These are phyloP conservation scores for Pythium guiyangense DNA, from an alignment of 352 stramenopile genomes.

Conservation along the genomic window DNA sequence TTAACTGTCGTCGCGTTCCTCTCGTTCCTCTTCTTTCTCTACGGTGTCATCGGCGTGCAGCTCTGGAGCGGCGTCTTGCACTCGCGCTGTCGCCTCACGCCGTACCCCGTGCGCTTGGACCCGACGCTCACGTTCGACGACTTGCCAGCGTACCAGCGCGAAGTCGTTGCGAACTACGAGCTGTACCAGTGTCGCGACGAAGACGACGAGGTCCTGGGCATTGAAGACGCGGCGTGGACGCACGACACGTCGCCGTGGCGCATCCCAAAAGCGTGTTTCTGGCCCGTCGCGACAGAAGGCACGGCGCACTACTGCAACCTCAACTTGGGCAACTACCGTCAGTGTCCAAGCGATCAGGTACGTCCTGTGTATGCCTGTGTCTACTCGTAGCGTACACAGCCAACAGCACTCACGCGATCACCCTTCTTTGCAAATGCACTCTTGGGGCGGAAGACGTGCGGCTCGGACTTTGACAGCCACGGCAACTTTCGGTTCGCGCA, in stretches of 20 bases:
- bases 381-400: background rate
- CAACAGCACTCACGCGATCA: background rate
- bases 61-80: conserved; percentile 72
- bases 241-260: conserved; percentile 49
- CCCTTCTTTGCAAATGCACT: too few relatives aligned
- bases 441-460: conserved; percentile 49
- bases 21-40: conserved; percentile 81
- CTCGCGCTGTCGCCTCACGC: conserved; percentile 61
- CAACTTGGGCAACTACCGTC: conserved; percentile 25
- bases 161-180: conserved; percentile 26
- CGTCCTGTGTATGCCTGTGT: background rate
- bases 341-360: conserved; percentile 35
- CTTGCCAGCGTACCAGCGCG: conserved; percentile 28
- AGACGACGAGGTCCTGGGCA: conserved; percentile 25
- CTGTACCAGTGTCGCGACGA: conserved; percentile 27
- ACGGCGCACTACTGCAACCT: conserved; percentile 50
- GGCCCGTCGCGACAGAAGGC: conserved; percentile 78
- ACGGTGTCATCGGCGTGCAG: conserved; percentile 80
- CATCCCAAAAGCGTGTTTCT: conserved; percentile 74
- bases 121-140: conserved; percentile 20
- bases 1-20: conserved; percentile 75
- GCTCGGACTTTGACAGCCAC: conserved; percentile 55
- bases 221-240: conserved; percentile 25
- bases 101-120: conserved; percentile 49
- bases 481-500: conserved; percentile 66